Percentiles rank a stretch among this genome's conserved stretches.
These are phyloP conservation scores for Bonia amplexicaulis DNA, from an alignment of 176 grass and related monocot species.

Conservation along the genomic window DNA sequence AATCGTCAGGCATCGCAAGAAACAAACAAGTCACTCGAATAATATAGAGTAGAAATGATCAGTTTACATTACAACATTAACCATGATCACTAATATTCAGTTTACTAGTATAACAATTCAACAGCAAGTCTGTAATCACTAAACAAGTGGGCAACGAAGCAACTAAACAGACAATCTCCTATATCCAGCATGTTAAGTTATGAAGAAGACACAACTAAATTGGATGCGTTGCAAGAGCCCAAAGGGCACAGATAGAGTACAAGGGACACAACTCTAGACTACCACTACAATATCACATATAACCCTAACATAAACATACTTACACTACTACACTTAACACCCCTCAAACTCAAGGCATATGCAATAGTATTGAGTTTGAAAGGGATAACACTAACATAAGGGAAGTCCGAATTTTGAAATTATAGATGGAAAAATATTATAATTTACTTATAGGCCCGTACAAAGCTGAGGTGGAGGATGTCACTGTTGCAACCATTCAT, in stretches of 20 bases:
- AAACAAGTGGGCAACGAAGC: not conserved
- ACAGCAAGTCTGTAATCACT: not conserved
- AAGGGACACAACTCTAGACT: not conserved
- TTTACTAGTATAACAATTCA: not conserved
- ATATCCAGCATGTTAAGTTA: not conserved
- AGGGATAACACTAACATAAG: not conserved
- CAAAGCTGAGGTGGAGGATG: not conserved
- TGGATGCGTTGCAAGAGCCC: not conserved
- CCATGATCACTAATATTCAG: not conserved
- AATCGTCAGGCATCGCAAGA: not conserved
- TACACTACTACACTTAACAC: not conserved
- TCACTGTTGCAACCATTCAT: not conserved
- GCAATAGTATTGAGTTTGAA: not conserved
- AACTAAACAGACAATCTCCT: not conserved
- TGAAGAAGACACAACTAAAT: not conserved
- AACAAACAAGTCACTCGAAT: not conserved
- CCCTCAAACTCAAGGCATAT: not conserved
- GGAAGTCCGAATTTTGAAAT: not conserved
- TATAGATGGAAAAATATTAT: not conserved
- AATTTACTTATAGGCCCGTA: not conserved
- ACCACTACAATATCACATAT: not conserved
- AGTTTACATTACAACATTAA: not conserved
- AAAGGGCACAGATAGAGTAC: not conserved
- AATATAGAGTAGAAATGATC: not conserved
- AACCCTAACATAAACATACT: not conserved